Evolutionary conservation across 208 protist species (phyloP), one percentile per base, ranked within the genome.

Genomic region (Blastocrithidia nonstop): DNA sequence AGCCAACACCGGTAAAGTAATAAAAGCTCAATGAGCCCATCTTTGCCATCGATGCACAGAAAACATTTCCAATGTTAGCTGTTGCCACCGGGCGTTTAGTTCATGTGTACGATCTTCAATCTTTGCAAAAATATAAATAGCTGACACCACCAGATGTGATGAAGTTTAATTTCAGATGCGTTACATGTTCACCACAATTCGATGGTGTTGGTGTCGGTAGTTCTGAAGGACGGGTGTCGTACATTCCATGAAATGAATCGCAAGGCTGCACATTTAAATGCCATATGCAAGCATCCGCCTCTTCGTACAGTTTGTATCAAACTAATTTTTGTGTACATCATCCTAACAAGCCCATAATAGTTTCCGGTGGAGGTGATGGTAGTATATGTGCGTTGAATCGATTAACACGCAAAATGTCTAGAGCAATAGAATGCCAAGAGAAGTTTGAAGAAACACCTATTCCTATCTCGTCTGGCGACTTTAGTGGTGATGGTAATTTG

Each of bases 251-350:
- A 35, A 54, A 66, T 29, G 40, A 59, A 6, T 52, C 46, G 15
- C 42, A 41, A 21, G 61, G 68, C 16, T 75, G 64, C 29, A 81
- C 76, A 8, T 87, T 84, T 45, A 90, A 82, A 35, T 62, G 61
- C 7, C 81, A 90, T 60, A 63, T 63, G 2, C 39, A 46, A 7
- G 35, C 45, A 5, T 62, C 73, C 17, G 48, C 71, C 31, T 61
- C 42, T 16, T 45, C 60, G 21, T 51, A 64, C 19, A 50, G 67
- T 38, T 57, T 82, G 41, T 52, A 77, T 39, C 75, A 83, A 47
- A 57, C 72, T n/a, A 91, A 91, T 45, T 83, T 84, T 39, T 77
- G 71, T 37, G 66, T 65, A 11, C 53, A 78, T 13, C 69, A 84
- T 53, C 74, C 82, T 2, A 62, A 32, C 6, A 16, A 33, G 1